A percentile compares a stretch with the other conserved stretches of the same genome.
Conservation (phyloP, 345 rosid genomes). For the Lenwebbia sp. region DNA sequence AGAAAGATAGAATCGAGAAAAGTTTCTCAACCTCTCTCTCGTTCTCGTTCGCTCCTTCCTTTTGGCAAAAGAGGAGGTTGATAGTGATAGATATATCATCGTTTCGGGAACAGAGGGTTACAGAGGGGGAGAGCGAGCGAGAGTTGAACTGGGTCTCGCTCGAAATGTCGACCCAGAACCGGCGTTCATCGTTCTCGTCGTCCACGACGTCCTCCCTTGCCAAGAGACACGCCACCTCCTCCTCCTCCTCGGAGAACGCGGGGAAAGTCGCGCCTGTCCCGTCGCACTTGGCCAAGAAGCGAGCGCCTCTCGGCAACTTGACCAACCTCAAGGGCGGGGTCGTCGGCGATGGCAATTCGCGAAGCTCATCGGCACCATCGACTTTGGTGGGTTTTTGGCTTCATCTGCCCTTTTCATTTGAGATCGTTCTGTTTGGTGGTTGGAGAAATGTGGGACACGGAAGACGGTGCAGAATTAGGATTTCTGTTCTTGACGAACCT, state of each 20-base stretch:
- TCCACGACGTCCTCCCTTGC: conserved; percentile 38
- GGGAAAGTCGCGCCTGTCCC: conserved; percentile 23
- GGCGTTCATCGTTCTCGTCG: conserved; percentile 29
- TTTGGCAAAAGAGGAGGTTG: no score
- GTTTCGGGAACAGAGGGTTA: not conserved
- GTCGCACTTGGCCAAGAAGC: conserved; percentile 44
- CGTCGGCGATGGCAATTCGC: conserved; percentile 11
- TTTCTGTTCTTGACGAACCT: not conserved
- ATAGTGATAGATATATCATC: no score
- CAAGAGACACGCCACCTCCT: conserved; percentile 27
- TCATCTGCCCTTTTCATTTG: not conserved
- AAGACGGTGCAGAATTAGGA: not conserved
- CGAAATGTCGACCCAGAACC: conserved; percentile 21
- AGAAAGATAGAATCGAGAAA: not conserved
- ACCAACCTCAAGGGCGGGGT: conserved; percentile 42
- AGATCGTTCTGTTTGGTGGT: not conserved
- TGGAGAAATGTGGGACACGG: not conserved
- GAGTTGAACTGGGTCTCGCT: not conserved
- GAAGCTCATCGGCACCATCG: conserved; percentile 32
- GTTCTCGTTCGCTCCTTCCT: not conserved
- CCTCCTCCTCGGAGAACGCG: conserved; percentile 32
- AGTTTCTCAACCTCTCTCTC: not conserved
- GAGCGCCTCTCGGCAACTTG: conserved; percentile 42
- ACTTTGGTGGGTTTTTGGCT: conserved; percentile 31
- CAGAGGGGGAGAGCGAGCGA: not conserved